A percentile compares a stretch with the other conserved stretches of the same genome.
Conservation (phyloP, 1,284 basidiomycete genomes). For the Cutaneotrichosporon sp. region DNA sequence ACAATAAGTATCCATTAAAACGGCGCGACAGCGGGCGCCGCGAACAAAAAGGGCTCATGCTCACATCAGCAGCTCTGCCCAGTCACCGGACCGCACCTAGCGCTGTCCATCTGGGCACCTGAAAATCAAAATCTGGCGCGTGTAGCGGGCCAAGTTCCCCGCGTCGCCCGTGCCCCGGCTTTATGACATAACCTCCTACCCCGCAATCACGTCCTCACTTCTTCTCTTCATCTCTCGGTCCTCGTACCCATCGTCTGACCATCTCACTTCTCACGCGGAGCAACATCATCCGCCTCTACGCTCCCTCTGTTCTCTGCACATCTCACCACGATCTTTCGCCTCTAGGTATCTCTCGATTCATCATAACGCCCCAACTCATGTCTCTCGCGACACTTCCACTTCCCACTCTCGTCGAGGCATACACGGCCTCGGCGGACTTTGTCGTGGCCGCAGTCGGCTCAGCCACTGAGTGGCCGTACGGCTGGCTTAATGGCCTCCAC, state of each 20-base stretch:
- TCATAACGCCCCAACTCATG: background rate
- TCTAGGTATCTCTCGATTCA: background rate
- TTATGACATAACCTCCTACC: background rate
- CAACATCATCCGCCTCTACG: background rate
- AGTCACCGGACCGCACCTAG: too few species aligned
- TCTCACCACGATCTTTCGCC: background rate
- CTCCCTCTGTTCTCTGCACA: background rate
- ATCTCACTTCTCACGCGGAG: background rate
- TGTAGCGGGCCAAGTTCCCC: background rate
- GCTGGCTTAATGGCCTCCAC: slow-evolving; percentile 14
- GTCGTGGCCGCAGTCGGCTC: background rate
- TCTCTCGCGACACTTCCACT: background rate
- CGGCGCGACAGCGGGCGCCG: background rate
- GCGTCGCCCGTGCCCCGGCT: background rate
- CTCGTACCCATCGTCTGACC: background rate
- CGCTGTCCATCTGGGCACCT: background rate
- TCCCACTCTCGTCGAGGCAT: background rate
- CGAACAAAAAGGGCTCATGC: background rate
- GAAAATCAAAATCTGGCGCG: background rate
- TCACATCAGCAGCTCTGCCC: background rate
- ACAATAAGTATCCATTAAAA: too few species aligned
- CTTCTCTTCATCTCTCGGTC: background rate
- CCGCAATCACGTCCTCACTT: background rate
- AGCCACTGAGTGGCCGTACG: slow-evolving; percentile 8
- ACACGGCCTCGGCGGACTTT: background rate